Evolutionary conservation across 139 green algal genomes (phyloP), one percentile per base, ranked within the genome.

Genomic region (Chlamydomonas sphaeroides): DNA sequence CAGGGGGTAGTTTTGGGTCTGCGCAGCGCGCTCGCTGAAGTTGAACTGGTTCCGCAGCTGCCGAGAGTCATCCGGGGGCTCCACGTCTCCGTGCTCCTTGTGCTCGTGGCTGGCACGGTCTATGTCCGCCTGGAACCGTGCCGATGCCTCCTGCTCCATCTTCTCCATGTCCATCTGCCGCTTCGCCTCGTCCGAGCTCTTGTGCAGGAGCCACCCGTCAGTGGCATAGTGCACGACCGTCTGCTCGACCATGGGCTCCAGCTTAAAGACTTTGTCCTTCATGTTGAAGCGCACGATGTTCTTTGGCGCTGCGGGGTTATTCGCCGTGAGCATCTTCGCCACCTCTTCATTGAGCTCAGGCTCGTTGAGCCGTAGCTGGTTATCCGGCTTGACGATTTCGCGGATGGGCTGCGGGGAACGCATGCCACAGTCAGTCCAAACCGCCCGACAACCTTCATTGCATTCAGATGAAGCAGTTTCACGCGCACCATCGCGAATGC

Each of bases 21-120:
- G 93, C 21, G 91, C 92, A 0, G 90, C 94, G 5, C 96, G 88
- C 51, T 98, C 95, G 36, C 81, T 93, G 87, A 95, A 98, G 88
- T 98, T 98, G 90, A 99, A 98, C 79, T 96, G 92, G 87, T 99
- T 98, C 25, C 93, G 89, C 76, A 98, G 91, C 88, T 95, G 89
- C 70, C 88, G 85, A 45, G 85, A 89, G 78, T 96, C 94, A 57
- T 96, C 92, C 4, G 82, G 85, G 18, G 78, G 78, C 30, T 92
- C 85, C 56, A 76, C 78, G 15, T 93, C 87, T 10, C 63, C 81
- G 14, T 84, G 65, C 30, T 80, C 67, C 35, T 88, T 85, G 45
- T 89, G 86, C 48, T 84, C 78, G 38, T 85, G 84, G n/a, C 80
- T 74, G 10, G 86, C 87, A 10, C 81, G 75, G 53, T 90, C 87